Conservation (phyloP, 768 basidiomycete genomes). For the Tylopilus sp. region DNA sequence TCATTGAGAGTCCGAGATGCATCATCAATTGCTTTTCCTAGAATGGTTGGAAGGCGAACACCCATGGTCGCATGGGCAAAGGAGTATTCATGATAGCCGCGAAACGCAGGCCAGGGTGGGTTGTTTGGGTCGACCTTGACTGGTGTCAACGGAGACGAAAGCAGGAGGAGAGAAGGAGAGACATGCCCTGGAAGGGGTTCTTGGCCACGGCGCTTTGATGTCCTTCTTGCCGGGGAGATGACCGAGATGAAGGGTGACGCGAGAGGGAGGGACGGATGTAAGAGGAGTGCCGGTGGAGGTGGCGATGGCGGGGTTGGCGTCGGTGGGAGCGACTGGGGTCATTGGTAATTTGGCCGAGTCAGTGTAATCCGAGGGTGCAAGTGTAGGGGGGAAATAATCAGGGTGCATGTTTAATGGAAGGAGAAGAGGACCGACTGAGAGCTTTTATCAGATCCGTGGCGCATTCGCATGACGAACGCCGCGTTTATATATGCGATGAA, state of each 20-base stretch:
- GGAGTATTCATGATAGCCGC: slow-evolving; percentile 78
- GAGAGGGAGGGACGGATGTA: slow-evolving; percentile 41
- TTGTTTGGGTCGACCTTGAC: slow-evolving; percentile 75
- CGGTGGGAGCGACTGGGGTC: not conserved
- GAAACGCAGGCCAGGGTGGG: slow-evolving; percentile 79
- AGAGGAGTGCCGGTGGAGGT: slow-evolving; percentile 12
- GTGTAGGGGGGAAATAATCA: slow-evolving; percentile 30
- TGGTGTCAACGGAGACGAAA: not conserved
- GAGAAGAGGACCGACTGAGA: not conserved
- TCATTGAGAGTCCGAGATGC: slow-evolving; percentile 85
- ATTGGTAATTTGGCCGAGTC: not conserved
- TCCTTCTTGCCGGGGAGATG: slow-evolving; percentile 72
- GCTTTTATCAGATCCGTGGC: slow-evolving; percentile 10
- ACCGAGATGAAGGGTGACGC: slow-evolving; percentile 69
- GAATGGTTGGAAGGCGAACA: slow-evolving; percentile 89
- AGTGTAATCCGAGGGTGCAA: slow-evolving; percentile 23
- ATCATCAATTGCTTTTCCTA: slow-evolving; percentile 95
- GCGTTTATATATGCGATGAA: slow-evolving; percentile 24
- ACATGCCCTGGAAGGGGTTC: slow-evolving; percentile 66
- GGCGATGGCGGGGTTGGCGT: not conserved
- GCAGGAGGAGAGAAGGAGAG: not conserved
- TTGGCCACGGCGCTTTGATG: slow-evolving; percentile 69
- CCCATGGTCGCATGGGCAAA: slow-evolving; percentile 95
- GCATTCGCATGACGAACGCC: not conserved
- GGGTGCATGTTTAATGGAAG: slow-evolving; percentile 4